Evolutionary conservation across 1,284 basidiomycete genomes (phyloP).

Genomic region (Puccinia hordei): DNA sequence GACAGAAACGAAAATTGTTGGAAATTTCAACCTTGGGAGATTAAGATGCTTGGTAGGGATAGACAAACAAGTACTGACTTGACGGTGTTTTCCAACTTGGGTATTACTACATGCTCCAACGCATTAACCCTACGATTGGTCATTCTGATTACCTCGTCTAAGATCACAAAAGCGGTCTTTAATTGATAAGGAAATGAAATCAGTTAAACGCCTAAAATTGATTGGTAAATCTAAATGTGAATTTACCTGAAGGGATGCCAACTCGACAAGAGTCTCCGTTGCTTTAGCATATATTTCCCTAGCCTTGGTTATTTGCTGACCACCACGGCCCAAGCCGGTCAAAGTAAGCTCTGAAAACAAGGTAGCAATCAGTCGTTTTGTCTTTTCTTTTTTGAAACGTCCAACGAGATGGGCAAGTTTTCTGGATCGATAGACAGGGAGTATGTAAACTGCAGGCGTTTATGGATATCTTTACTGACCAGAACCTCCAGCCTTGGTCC

Average conservation of each 20-base stretch:
- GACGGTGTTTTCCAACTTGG: conserved; percentile 93
- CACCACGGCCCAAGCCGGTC: conserved; percentile 95
- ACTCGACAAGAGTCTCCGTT: conserved; percentile 91
- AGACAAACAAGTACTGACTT: conserved; percentile 62
- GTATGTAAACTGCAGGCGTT: conserved; percentile 9
- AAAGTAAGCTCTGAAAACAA: conserved; percentile 79
- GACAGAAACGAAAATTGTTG: not conserved
- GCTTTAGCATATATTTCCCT: conserved; percentile 97
- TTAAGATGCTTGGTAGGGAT: not conserved
- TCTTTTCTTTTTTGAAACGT: not conserved
- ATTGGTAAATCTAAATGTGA: not conserved
- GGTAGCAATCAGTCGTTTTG: not conserved
- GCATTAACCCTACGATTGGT: conserved; percentile 98
- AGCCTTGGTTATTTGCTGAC: conserved; percentile 89
- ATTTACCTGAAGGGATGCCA: conserved; percentile 76
- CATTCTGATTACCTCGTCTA: conserved; percentile 97
- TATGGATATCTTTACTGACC: conserved; percentile 62
- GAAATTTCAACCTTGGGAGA: not conserved
- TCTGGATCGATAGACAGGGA: not conserved
- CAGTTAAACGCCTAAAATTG: not conserved
- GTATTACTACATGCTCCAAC: conserved; percentile 97
- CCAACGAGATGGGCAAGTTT: not conserved
- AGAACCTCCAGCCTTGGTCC: conserved; percentile 66
- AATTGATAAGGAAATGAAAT: not conserved
- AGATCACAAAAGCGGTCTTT: conserved; percentile 95